Conservation (phyloP, 805 yeast species). For the Metahyphopichia silvanorum region DNA sequence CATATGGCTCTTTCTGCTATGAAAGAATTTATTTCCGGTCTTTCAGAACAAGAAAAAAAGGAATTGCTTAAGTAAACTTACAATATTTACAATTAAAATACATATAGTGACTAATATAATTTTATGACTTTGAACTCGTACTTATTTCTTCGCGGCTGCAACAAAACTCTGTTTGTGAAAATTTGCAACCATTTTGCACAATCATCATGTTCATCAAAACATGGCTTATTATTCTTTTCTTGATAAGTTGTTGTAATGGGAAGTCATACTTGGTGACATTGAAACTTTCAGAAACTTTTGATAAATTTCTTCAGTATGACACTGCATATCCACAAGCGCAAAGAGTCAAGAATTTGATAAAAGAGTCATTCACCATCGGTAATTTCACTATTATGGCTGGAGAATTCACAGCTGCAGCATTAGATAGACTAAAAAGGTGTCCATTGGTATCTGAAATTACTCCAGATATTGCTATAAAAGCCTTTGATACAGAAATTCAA, state of each 20-base stretch:
- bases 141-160: no score
- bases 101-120: no score
- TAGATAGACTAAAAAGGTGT: constrained; percentile 48
- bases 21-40: constrained; percentile 31
- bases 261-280: constrained; percentile 47
- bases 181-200: no score
- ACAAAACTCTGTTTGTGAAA: no score
- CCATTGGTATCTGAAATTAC: constrained; percentile 68
- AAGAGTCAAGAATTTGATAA: constrained; percentile 46
- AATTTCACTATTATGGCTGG: constrained; percentile 70
- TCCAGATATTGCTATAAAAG: constrained; percentile 60
- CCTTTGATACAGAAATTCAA: constrained; percentile 47
- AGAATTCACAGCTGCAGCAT: constrained; percentile 46
- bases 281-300: constrained; percentile 47
- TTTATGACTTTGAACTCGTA: no score
- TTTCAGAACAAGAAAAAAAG: constrained; percentile 35
- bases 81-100: no score
- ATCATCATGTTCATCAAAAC: no score
- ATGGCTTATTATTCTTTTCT: no score
- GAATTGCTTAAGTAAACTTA: no score
- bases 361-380: constrained; percentile 61
- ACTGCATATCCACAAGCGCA: constrained; percentile 29
- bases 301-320: constrained; percentile 46
- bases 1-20: constrained; percentile 26
- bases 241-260: no score